These are phyloP conservation scores for Fragosphaeria purpurea DNA, from an alignment of 2,329 filamentous ascomycete genomes.

Conservation along the genomic window DNA sequence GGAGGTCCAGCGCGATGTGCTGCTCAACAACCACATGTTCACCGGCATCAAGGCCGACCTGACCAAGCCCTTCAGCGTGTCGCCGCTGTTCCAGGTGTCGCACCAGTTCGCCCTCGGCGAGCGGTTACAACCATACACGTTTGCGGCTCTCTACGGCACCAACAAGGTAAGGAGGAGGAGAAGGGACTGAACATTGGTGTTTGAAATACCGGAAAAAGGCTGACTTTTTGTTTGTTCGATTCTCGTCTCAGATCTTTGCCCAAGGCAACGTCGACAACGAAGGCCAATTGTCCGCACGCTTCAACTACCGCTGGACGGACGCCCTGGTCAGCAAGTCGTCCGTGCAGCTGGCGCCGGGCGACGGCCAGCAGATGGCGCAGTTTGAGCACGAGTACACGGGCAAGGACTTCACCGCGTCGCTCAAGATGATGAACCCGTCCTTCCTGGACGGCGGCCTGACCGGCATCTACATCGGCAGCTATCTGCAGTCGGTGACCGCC, in stretches of 20 bases:
- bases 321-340: conserved; percentile 78
- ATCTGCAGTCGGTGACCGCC: conserved; percentile 86
- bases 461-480: conserved; percentile 91
- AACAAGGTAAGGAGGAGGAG: conserved; percentile 56
- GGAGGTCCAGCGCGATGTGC: conserved; percentile 93
- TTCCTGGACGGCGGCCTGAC: conserved; percentile 84
- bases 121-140: conserved; percentile 85
- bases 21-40: conserved; percentile 95
- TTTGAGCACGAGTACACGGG: conserved; percentile 95
- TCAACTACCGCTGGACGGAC: conserved; percentile 79
- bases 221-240: too few species aligned
- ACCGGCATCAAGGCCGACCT: conserved; percentile 90
- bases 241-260: conserved; percentile 63
- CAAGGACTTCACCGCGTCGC: conserved; percentile 79
- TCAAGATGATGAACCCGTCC: conserved; percentile 96
- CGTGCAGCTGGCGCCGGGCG: conserved; percentile 70
- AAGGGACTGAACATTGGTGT: background rate
- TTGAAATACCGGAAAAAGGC: too few species aligned
- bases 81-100: conserved; percentile 91
- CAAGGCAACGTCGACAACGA: conserved; percentile 95
- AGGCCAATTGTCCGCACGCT: conserved; percentile 73
- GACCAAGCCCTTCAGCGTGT: conserved; percentile 91
- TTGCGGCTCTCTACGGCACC: conserved; percentile 87
- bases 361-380: conserved; percentile 76
- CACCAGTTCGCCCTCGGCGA: conserved; percentile 95